Percentiles rank a stretch among this genome's conserved stretches.
Conservation (phyloP, 495 filamentous ascomycete genomes). For the Pseudoneurospora amorphoporcata region DNA sequence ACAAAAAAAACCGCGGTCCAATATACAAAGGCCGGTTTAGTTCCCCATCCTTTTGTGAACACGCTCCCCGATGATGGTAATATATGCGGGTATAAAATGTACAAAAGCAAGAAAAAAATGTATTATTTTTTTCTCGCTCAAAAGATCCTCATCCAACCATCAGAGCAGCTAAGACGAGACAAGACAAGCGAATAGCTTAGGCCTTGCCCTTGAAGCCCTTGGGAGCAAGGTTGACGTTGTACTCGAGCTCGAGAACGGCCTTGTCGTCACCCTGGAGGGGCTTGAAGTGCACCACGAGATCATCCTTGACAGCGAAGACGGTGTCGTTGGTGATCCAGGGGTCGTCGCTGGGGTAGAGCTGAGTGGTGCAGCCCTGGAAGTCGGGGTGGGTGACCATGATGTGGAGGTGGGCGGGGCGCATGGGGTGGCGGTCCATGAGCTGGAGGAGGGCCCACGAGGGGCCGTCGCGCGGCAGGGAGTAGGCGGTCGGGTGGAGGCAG, state of each 20-base stretch:
- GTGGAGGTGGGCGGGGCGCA: slow-evolving; percentile 77
- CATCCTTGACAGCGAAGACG: slow-evolving; percentile 75
- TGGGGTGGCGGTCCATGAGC: slow-evolving; percentile 71
- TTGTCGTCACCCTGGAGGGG: slow-evolving; percentile 49
- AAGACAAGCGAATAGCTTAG: slow-evolving; percentile 1
- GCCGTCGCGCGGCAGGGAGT: slow-evolving; percentile 66
- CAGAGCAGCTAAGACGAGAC: not conserved
- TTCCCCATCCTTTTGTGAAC: not conserved
- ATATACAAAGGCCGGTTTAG: not conserved
- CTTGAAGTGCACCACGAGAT: slow-evolving; percentile 62
- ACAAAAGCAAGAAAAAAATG: not conserved
- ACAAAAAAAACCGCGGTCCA: not conserved
- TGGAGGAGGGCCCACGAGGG: slow-evolving; percentile 59
- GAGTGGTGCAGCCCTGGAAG: slow-evolving; percentile 60
- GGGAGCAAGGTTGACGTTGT: slow-evolving; percentile 47
- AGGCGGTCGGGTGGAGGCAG: slow-evolving; percentile 74
- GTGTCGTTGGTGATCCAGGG: slow-evolving; percentile 60
- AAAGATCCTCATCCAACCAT: not conserved
- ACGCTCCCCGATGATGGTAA: not conserved
- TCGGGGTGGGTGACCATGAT: slow-evolving; percentile 54
- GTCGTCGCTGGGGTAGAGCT: slow-evolving; percentile 66
- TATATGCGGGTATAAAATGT: not conserved
- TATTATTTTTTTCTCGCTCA: not conserved
- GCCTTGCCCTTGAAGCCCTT: slow-evolving; percentile 41
- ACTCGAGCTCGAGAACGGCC: slow-evolving; percentile 60